Evolutionary conservation across 805 yeast genomes (phyloP), one percentile per base, ranked within the genome.

Genomic region (Nakazawaea peltata): DNA sequence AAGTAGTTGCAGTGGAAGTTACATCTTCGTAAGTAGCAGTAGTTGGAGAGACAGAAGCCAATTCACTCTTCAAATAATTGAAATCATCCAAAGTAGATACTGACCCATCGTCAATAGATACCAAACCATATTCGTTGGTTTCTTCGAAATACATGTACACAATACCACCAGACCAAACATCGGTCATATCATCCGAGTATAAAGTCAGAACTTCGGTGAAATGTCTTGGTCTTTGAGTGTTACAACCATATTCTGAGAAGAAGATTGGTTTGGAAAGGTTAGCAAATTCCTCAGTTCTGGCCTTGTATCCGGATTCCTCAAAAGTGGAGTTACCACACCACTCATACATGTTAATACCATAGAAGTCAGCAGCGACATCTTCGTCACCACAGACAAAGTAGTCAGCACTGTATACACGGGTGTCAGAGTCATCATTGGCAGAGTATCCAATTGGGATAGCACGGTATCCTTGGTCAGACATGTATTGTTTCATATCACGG

Each of bases 151-250:
- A 85, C 92, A 83, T 83, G 70, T 86, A 85, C 36, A 83, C 90
- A 48, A 85, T 82, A 59, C 95, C 95, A 54, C 95, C 95, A 28
- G 94, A 83, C 92, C 94, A 86, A 34, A 85, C 88, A 50, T 74
- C 82, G 32, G 92, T 80, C 95, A 85, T 85, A 19, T 82, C 61
- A 42, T 59, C 65, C 22, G 77, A 59, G 62, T 69, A 85, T 6
- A 85, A 56, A 4, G 87, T 71, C 12, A 64, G 69, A 41, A 85
- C 83, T 54, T 85, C 95, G 24, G 77, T 67, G 63, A 85, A 85
- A 49, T 68, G 63, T 59, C 95, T 74, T 42, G 95, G 95, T 50
- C 66, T 63, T 28, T 67, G 72, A 14, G 63, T 65, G 54, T 83
- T 86, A 67, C 95, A 85, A 39, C 95, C 95, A 56, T 81, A 85